Evolutionary conservation across 2,329 filamentous ascomycete genomes (phyloP).

Genomic region (Paramyrothecium roridum): DNA sequence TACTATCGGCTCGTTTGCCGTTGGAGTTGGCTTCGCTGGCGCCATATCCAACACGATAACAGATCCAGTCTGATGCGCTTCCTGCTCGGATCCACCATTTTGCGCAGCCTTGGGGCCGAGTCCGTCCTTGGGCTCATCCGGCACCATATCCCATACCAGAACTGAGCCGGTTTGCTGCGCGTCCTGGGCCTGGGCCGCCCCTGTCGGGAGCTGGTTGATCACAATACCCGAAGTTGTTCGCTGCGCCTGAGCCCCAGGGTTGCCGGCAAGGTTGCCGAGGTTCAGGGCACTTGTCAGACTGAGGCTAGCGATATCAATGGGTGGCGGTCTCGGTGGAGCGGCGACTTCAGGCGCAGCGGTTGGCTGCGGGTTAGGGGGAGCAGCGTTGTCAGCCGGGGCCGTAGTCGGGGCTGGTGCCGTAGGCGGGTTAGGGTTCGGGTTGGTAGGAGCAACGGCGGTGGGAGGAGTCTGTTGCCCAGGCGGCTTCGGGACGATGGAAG

Average conservation of each 20-base stretch:
- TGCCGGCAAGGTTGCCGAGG: slow-evolving; percentile 35
- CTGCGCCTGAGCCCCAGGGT: background rate
- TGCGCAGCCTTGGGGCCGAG: too few species aligned
- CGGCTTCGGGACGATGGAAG: background rate
- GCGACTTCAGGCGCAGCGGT: slow-evolving; percentile 10
- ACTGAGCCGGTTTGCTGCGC: too few species aligned
- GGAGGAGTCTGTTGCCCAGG: background rate
- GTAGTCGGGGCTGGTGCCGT: background rate
- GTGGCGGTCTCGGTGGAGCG: slow-evolving; percentile 13
- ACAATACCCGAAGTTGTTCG: too few species aligned
- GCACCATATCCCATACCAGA: too few species aligned
- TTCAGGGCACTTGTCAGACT: slow-evolving; percentile 39
- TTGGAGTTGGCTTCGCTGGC: too few species aligned
- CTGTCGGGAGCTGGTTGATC: too few species aligned
- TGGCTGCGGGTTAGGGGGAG: slow-evolving; percentile 1
- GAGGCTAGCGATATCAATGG: slow-evolving; percentile 36
- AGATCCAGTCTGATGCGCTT: too few species aligned
- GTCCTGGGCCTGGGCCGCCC: too few species aligned
- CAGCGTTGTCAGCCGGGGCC: background rate
- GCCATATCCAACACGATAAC: too few species aligned
- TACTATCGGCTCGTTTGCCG: too few species aligned
- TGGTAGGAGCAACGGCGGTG: slow-evolving; percentile 17
- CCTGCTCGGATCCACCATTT: too few species aligned
- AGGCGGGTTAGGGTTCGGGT: slow-evolving; percentile 1
- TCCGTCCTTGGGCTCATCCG: too few species aligned